These are phyloP conservation scores for Grigorovia transvaalensis DNA, from an alignment of 805 yeast genomes.

Conservation along the genomic window DNA sequence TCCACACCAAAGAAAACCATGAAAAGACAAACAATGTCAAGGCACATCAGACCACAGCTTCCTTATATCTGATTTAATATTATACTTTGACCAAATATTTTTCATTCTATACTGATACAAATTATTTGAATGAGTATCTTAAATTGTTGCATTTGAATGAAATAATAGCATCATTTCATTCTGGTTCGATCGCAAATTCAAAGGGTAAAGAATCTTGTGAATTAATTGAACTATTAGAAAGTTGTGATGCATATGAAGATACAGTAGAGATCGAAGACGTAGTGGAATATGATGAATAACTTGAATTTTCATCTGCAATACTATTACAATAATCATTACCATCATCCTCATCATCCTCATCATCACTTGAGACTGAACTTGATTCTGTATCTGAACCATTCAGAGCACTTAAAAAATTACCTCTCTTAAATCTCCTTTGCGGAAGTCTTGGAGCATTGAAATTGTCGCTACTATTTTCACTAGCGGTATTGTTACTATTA, in stretches of 20 bases:
- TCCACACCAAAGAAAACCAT: too few species aligned
- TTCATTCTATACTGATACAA: too few species aligned
- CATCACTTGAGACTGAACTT: neutral
- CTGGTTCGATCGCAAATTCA: slow-evolving; percentile 25
- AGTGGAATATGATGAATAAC: slow-evolving; percentile 1
- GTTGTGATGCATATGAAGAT: neutral
- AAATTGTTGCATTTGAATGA: slow-evolving; percentile 6
- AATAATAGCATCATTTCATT: slow-evolving; percentile 13
- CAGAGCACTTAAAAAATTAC: slow-evolving; percentile 3
- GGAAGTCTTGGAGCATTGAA: neutral
- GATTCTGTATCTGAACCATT: slow-evolving; percentile 4
- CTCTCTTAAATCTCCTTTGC: slow-evolving; percentile 2
- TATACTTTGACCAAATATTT: too few species aligned
- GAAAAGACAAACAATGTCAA: neutral
- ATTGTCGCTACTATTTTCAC: neutral
- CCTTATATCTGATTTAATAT: too few species aligned
- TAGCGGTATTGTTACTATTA: neutral
- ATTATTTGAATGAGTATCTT: neutral
- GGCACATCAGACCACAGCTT: too few species aligned
- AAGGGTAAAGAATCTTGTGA: slow-evolving; percentile 10
- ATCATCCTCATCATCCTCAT: neutral
- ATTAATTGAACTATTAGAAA: neutral
- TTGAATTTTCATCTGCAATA: neutral
- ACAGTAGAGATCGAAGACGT: neutral
- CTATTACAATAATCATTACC: too few species aligned